Base-by-base conservation (phyloP, 1,284 basidiomycete genomes). In the Ustilago bromivora region DNA sequence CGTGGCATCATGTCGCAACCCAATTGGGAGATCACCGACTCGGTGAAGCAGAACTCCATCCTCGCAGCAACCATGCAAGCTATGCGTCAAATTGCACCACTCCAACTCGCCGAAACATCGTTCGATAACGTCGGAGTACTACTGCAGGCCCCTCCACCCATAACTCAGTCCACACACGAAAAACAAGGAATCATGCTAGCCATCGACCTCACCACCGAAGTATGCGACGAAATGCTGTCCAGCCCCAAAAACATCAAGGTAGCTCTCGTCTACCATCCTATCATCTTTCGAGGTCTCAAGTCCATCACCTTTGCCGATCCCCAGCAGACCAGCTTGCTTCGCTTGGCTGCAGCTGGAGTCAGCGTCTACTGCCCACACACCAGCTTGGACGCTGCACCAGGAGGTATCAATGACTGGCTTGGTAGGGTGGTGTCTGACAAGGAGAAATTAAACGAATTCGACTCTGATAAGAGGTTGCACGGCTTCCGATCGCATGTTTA, bases 321-420 rank as follows among this genome's bases (percentile, higher is more conserved):
- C 0, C 88, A 97, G 13, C 95, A 97, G 87, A 87, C 90, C 0
- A 92, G 91, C 11, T 89, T 98, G 28, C 89, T 98, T 17, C 90
- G 89, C 63, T 92, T 94, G 66, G 91, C 92, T 0, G 91, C 93
- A 0, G 89, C 90, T 5, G 95, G 95, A 0, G 92, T 97, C 66
- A 93, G 92, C 15, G 89, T 98, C 3, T 98, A 94, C 87, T 90
- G 89, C 43, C 95, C 95, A 0, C 96, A 98, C 86, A 94, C 93
- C 0, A 90, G 93, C 1, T 89, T 97, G 13, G 96, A 98, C 86
- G 90, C 88, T 5, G 91, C 93, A 2, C 89, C 89, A 60, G 93
- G 91, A 13, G 95, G 95, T 0, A 91, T 98, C 76, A 96, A 96
- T 82, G 83, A 86, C 71, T 86, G 84, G 83, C 79, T 86, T 12